These are phyloP conservation scores for Edaphochlamys debaryana DNA, from an alignment of 139 green algal species.

Conservation along the genomic window DNA sequence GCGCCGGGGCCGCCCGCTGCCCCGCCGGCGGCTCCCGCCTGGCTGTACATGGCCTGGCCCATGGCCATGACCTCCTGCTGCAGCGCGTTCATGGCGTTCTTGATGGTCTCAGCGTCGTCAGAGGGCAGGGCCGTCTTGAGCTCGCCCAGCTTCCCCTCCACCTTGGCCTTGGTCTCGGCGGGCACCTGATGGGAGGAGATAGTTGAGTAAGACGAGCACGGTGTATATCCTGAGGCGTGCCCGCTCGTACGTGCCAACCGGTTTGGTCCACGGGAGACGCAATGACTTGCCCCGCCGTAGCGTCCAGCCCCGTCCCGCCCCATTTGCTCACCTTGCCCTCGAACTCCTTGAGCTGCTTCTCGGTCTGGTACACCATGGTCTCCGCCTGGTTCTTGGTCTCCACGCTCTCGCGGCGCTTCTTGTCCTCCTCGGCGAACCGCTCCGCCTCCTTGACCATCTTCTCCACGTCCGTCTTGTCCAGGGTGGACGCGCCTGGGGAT, in stretches of 20 bases:
- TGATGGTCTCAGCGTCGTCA: conserved; percentile 88
- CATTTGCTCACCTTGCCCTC: conserved; percentile 91
- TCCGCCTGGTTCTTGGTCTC: conserved; percentile 97
- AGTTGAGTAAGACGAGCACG: too few relatives aligned
- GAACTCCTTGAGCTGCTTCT: conserved; percentile 99
- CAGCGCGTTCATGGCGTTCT: conserved; percentile 88
- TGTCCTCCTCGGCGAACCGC: conserved; percentile 92
- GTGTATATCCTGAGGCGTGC: too few relatives aligned
- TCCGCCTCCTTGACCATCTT: conserved; percentile 97
- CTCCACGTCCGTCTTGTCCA: conserved; percentile 91
- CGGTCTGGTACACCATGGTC: conserved; percentile 91
- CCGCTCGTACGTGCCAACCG: too few relatives aligned
- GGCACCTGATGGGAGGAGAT: conserved; percentile 65
- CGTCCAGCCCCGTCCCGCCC: too few relatives aligned
- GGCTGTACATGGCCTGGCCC: conserved; percentile 91
- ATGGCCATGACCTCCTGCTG: conserved; percentile 94
- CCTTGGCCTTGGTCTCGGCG: conserved; percentile 84
- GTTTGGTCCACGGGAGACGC: too few relatives aligned
- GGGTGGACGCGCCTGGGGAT: conserved; percentile 58
- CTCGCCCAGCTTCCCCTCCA: conserved; percentile 86
- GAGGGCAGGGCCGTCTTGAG: conserved; percentile 75
- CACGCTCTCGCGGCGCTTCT: conserved; percentile 91
- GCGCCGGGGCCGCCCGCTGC: conserved; percentile 45
- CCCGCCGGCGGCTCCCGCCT: conserved; percentile 51
- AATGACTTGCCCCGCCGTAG: too few relatives aligned